These are phyloP conservation scores for Singerocomus inundabilis DNA, from an alignment of 1,284 basidiomycete genomes.

Conservation along the genomic window DNA sequence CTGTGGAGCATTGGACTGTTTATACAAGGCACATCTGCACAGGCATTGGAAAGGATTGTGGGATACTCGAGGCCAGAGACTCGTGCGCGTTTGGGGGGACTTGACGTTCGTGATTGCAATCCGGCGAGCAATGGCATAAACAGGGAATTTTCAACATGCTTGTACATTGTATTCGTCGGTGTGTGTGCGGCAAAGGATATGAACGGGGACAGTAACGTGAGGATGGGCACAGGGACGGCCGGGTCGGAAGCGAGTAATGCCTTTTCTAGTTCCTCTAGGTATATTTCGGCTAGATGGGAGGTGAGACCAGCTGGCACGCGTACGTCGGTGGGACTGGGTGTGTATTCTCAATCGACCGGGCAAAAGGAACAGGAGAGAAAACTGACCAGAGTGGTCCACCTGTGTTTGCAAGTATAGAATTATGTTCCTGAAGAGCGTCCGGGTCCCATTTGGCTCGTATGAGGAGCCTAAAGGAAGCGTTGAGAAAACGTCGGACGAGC, in stretches of 20 bases:
- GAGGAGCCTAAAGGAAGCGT: constrained; percentile 82
- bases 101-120: constrained; percentile 39
- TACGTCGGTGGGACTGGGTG: constrained; percentile 62
- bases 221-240: constrained; percentile 53
- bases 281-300: constrained; percentile 90
- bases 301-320: constrained; percentile 78
- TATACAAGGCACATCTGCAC: constrained; percentile 39
- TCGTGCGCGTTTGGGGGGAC: constrained; percentile 42
- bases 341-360: constrained; percentile 2
- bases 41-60: constrained; percentile 49
- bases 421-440: constrained; percentile 57
- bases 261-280: constrained; percentile 88
- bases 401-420: constrained; percentile 57
- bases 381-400: constrained; percentile 81
- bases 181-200: constrained; percentile 67
- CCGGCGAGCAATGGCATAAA: constrained; percentile 63
- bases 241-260: constrained; percentile 39
- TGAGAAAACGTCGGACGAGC: constrained; percentile 86
- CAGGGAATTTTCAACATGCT: constrained; percentile 63
- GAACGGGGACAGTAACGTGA: constrained; percentile 65
- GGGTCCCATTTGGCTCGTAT: constrained; percentile 69
- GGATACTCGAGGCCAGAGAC: constrained; percentile 36
- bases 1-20: constrained; percentile 39
- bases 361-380: not conserved
- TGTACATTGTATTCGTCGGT: constrained; percentile 58